phyloP scores from a whole-genome alignment of 441 rosid genomes.

The Croton laevigatus region DNA sequence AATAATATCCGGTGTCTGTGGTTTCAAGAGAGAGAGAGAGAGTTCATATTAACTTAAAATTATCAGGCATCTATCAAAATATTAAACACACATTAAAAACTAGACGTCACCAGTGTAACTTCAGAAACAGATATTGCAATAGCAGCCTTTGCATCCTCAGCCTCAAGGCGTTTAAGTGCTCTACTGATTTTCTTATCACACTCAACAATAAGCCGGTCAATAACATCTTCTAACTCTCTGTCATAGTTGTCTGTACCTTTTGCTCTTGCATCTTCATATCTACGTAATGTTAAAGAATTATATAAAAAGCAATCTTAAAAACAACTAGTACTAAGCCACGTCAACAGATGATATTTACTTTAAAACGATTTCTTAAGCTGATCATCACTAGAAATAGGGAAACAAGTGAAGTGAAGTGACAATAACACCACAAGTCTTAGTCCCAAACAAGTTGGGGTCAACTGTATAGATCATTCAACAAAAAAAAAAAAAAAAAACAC shows the following conservation, averaged over 20 bases:
- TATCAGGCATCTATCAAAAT: constrained; percentile 1
- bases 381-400: neutral
- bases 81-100: neutral
- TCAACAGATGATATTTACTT: neutral
- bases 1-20: constrained; percentile 72
- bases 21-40: constrained; percentile 19
- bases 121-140: constrained; percentile 95
- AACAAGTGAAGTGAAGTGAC: neutral
- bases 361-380: neutral
- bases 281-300: constrained; percentile 40
- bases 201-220: constrained; percentile 92
- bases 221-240: constrained; percentile 92
- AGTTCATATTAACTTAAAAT: neutral
- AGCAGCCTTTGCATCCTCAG: constrained; percentile 99
- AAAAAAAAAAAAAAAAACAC: neutral
- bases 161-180: constrained; percentile 97
- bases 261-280: constrained; percentile 83
- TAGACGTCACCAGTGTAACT: constrained; percentile 76
- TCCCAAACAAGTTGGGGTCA: no score
- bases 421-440: no score
- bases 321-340: neutral
- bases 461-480: no score
- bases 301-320: neutral
- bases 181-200: constrained; percentile 95
- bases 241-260: constrained; percentile 85